Conservation (phyloP, 2,329 filamentous ascomycete species). For the Thielaviopsis punctulata region DNA sequence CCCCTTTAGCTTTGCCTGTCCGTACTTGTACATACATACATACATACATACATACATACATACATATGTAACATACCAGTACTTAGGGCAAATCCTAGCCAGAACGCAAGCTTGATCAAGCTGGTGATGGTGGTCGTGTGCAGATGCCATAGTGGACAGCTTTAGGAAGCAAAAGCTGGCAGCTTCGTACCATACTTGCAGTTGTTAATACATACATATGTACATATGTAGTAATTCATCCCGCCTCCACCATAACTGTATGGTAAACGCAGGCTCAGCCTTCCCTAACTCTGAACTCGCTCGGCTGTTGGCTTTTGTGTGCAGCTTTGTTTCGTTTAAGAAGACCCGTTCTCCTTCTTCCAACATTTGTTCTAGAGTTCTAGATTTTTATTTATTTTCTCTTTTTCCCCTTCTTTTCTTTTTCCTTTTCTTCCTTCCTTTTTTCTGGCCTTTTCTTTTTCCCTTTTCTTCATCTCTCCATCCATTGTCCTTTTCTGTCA, state of each 20-base stretch:
- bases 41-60: too few species aligned
- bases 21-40: too few species aligned
- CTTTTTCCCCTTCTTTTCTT: constrained; percentile 2
- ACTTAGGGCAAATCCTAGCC: too few species aligned
- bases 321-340: background rate
- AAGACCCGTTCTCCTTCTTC: background rate
- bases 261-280: background rate
- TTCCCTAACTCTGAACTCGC: background rate
- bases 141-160: too few species aligned
- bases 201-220: too few species aligned
- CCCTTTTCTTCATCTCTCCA: background rate
- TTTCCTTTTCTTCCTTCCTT: background rate
- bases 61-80: too few species aligned
- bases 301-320: background rate
- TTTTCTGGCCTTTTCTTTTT: background rate
- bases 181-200: too few species aligned
- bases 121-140: too few species aligned
- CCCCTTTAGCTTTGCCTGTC: too few species aligned
- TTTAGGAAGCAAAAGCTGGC: too few species aligned
- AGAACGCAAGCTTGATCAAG: too few species aligned
- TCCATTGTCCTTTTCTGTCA: background rate
- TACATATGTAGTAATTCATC: background rate
- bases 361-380: background rate
- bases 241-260: background rate
- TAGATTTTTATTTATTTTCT: constrained; percentile 1